Base-by-base conservation (phyloP, 371 early-diverging fungal genomes). In the Lichtheimia corymbifera region DNA sequence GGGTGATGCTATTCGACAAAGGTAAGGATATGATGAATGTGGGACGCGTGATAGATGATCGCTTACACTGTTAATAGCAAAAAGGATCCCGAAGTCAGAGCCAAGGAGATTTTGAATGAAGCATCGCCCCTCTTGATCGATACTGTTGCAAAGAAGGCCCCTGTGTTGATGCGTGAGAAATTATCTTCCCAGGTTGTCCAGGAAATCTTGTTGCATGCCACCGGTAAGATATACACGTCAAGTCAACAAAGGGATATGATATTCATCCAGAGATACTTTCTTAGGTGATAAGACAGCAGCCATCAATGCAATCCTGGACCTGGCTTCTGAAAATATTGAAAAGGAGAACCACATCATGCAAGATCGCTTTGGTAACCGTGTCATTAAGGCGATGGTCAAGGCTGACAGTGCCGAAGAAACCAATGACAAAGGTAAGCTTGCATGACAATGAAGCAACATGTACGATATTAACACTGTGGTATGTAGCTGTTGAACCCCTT, bases 181-280 rank as follows among this genome's bases (percentile, higher is more conserved):
- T 67, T 87, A 52, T 81, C 87, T 20, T 85, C 88, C 58, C 90
- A 90, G 72, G 87, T 87, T 4, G 84, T 89, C 7, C 72, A 79
- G 53, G 92, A 91, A 74, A 87, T 85, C 25, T 76, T 91, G 79
- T 71, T 90, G 55, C 89, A 84, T 62, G 88, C 89, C 42, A 55
- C 68, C n/a, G 82, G 78, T 68, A 58, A 12, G 60, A 58, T 52
- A 20, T 28, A n/a, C 28, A 11, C 5, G 35, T 5, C 0, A 7
- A 28, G 28, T 4, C 9, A 6, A 11, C 5, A 9, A 11, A 2
- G 9, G 35, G 35, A 35, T 9, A 2, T 9, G 6, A 11, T 35
- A 9, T 35, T 35, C 11, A 35, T 35, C 0, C 11, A 35, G 11
- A 35, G 35, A 35, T 35, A 0, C 11, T 7, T 49, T 49, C 18